Conservation (phyloP, 305 asterid genomes). For the Fraxinus floribunda region DNA sequence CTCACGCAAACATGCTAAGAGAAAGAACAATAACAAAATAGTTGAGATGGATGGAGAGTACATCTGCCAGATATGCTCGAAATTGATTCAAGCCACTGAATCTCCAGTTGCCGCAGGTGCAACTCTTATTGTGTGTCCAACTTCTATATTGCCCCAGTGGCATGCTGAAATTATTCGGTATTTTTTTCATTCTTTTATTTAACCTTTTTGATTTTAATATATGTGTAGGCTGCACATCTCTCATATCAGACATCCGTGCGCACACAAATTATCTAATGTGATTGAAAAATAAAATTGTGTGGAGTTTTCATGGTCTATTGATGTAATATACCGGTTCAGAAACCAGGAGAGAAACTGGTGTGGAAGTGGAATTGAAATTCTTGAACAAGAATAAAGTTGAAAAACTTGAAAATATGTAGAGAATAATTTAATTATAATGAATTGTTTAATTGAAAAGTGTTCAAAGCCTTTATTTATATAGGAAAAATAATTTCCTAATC, state of each 20-base stretch:
- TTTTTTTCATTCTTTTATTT: constrained; percentile 27
- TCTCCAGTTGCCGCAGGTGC: constrained; percentile 88
- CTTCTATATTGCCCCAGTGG: constrained; percentile 98
- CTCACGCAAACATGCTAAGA: constrained; percentile 41
- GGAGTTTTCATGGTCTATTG: constrained; percentile 6
- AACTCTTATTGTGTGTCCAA: constrained; percentile 96
- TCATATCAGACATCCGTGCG: neutral
- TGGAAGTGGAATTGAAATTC: neutral
- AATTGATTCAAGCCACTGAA: constrained; percentile 78
- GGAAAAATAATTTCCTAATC: neutral
- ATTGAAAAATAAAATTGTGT: constrained; percentile 7
- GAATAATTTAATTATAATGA: neutral
- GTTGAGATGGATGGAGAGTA: constrained; percentile 62
- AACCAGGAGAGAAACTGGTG: neutral
- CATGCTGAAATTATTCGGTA: constrained; percentile 97
- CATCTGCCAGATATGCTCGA: constrained; percentile 74
- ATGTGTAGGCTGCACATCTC: constrained; percentile 13
- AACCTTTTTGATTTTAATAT: constrained; percentile 12
- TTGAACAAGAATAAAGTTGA: neutral
- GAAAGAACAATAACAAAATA: constrained; percentile 45
- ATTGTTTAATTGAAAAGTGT: neutral
- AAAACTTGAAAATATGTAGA: neutral
- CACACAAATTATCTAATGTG: neutral
- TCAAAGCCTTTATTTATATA: neutral
- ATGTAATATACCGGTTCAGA: neutral